Conservation (phyloP, 192 early-diverging fungal genomes). For the Linnemannia exigua region DNA sequence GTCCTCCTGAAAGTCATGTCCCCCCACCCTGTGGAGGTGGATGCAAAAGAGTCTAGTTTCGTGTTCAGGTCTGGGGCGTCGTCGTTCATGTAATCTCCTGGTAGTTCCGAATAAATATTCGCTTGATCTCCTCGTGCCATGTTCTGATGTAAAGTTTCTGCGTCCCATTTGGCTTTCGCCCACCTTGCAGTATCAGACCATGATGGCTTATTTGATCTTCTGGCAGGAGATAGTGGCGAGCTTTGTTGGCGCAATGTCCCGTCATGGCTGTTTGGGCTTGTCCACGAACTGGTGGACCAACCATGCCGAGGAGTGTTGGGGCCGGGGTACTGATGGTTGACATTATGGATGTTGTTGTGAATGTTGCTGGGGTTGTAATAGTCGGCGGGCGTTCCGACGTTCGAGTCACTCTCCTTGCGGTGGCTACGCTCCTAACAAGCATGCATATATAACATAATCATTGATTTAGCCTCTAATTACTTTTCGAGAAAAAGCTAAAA, state of each 20-base stretch:
- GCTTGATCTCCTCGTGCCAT: background rate
- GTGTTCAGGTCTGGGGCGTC: background rate
- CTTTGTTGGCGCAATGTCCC: background rate
- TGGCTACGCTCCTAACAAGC: background rate
- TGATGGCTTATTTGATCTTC: background rate
- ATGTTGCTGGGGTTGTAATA: constrained; percentile 12
- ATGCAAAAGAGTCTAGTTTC: background rate
- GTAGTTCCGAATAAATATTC: background rate
- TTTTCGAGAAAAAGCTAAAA: background rate
- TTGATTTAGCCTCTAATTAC: background rate
- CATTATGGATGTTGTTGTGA: constrained; percentile 12
- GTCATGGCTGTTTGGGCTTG: background rate
- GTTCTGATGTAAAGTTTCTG: background rate
- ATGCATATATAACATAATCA: background rate
- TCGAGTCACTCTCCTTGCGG: background rate
- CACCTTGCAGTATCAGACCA: background rate
- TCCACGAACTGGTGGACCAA: background rate
- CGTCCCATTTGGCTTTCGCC: no score
- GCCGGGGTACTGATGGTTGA: background rate
- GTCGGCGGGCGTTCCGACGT: background rate
- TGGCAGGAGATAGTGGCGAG: background rate
- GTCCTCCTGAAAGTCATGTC: background rate
- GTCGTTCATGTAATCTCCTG: background rate
- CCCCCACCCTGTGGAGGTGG: background rate
- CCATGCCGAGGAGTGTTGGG: background rate